Evolutionary conservation across 306 rosid genomes (phyloP).

Genomic region (Nissolia schottii): DNA sequence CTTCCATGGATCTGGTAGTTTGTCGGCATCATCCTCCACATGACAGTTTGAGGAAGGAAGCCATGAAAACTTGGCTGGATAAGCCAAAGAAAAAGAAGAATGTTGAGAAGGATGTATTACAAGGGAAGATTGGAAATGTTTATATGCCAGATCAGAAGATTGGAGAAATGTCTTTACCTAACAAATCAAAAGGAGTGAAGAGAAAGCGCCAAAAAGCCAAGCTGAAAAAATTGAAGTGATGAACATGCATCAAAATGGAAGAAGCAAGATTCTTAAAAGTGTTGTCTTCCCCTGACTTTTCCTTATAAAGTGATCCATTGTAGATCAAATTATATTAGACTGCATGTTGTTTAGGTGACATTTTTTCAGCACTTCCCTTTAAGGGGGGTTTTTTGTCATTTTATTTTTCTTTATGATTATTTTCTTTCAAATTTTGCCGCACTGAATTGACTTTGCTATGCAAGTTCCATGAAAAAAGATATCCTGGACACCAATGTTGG

Average conservation of each 20-base stretch:
- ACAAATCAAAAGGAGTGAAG: conserved; percentile 80
- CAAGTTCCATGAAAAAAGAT: background rate
- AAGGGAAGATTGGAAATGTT: conserved; percentile 75
- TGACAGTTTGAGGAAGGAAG: conserved; percentile 78
- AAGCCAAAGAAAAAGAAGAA: conserved; percentile 91
- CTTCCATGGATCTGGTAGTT: conserved; percentile 84
- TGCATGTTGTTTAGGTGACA: background rate
- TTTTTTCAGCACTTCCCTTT: conserved; percentile 12
- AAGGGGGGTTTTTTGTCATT: background rate
- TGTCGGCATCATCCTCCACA: conserved; percentile 79
- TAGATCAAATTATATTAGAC: conserved; percentile 11
- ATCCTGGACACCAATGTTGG: too few species aligned
- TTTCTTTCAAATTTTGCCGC: background rate
- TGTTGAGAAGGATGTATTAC: conserved; percentile 52
- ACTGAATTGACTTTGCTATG: background rate
- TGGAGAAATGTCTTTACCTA: conserved; percentile 61
- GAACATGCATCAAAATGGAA: conserved; percentile 50
- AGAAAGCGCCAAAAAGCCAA: conserved; percentile 84
- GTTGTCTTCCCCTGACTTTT: background rate
- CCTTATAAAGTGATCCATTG: background rate
- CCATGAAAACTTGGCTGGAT: conserved; percentile 64
- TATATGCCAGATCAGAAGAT: conserved; percentile 91
- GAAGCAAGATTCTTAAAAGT: conserved; percentile 51
- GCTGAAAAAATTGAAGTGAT: conserved; percentile 30
- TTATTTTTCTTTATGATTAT: background rate